Evolutionary conservation across 352 stramenopile genomes (phyloP), one percentile per base, ranked within the genome.

Genomic region (Pythium plurisporium): DNA sequence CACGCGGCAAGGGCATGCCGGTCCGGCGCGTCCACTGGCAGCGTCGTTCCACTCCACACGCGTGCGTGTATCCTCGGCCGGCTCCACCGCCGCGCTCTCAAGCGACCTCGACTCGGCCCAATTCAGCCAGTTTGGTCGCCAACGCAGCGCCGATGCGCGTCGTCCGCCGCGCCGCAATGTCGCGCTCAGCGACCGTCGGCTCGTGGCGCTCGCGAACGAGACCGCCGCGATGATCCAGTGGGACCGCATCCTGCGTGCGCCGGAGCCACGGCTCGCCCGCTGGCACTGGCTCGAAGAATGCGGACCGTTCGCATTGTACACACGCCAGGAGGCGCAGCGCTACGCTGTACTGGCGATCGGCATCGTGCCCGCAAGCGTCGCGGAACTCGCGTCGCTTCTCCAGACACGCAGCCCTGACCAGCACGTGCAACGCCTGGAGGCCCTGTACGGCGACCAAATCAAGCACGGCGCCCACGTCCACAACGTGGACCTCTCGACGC

Each of bases 201-300:
- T 44, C 7, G 33, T 42, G 6, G n/a, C 31, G 40, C 23, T 68
- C 17, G 61, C 54, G 23, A 14, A 15, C 7, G 42, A 59, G 5
- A 46, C 53, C 26, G 55, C 50, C 33, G 37, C 19, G 29, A 33
- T 26, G 14, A 29, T 68, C 47, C 9, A 61, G 3, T 68, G 61
- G 61, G 41, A 63, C n/a, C 29, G 36, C 14, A 44, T 67, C 40
- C 36, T 62, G 27, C 44, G 46, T 5, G 23, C 19, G 14, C 15
- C 30, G 9, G 41, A 31, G 19, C 22, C 11, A 8, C n/a, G 12
- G 4, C 2, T 31, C 7, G 9, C 37, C 8, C 37, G 44, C 19
- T 67, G 59, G 59, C 61, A 67, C 19, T 67, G 59, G 59, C 20
- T 59, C 37, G 52, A 67, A 17, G 54, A 54, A 17, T 26, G 17